Evolutionary conservation across 139 green algal genomes (phyloP), one percentile per base, ranked within the genome.

Genomic region (Chlorella sp.): DNA sequence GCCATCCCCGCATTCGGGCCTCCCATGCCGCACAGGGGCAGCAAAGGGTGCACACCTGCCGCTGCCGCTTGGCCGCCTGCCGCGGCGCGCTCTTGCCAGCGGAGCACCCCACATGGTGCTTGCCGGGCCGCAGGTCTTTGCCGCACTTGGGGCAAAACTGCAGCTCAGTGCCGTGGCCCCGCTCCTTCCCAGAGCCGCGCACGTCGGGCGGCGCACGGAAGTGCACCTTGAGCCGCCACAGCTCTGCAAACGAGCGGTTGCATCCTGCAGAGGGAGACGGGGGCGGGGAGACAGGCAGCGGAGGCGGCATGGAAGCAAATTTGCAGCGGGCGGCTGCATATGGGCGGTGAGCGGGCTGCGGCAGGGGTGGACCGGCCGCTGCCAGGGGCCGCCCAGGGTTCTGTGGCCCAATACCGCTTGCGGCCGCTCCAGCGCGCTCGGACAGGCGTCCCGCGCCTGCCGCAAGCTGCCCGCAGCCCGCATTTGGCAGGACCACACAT

Each of bases 41-140:
- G 26, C 68, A 14, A 30, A 14, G 68, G 18, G 12, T 40, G 26
- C 85, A 42, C 83, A 86, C 83, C 85, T 92, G 81, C 11, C 86
- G 87, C 64, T 91, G 81, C 69, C 92, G 39, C 78, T 94, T 94
- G 40, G 89, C 91, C 28, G 89, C 81, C 57, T 95, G 91, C 61
- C 91, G 89, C 30, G 89, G 87, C 48, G 91, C 92, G 40, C 69
- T 88, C 57, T 90, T 92, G 36, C 92, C 94, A 16, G 92, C 96
- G 1, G 93, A 95, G 86, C 96, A 98, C 36, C 95, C 95, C 19
- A 98, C 95, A 85, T 98, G 96, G 91, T 98, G 96, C 89, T 96
- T 97, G 22, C 96, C 96, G 18, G 95, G 94, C 78, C 97, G 96
- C 19, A 98, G 88, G n/a, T 92, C 90, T 86, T 96, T 96, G 32